These are phyloP conservation scores for Lentinus tigrinus DNA, from an alignment of 768 basidiomycete genomes.

Conservation along the genomic window DNA sequence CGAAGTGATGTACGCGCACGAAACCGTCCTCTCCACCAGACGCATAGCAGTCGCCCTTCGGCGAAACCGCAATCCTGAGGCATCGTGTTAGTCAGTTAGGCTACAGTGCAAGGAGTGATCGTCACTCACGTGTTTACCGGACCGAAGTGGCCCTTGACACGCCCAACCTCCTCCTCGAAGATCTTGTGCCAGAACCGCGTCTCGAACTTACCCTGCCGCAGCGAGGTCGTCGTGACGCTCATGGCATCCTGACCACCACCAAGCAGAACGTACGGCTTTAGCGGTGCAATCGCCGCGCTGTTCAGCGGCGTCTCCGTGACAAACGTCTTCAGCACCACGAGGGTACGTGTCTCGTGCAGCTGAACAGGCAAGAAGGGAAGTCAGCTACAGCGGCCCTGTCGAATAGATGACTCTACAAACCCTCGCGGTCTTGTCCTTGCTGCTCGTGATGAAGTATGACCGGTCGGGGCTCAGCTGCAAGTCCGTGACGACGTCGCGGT, in stretches of 20 bases:
- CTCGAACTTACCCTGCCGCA: constrained; percentile 96
- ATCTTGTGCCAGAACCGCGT: constrained; percentile 97
- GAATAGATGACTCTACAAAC: constrained; percentile 35
- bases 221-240: constrained; percentile 92
- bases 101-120: background rate
- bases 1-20: constrained; percentile 88
- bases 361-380: constrained; percentile 31
- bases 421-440: constrained; percentile 95
- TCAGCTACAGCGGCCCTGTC: background rate
- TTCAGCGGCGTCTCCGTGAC: constrained; percentile 94
- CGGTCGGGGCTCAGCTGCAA: constrained; percentile 87
- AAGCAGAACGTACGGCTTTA: constrained; percentile 85
- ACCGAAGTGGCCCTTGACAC: constrained; percentile 97
- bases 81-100: constrained; percentile 9
- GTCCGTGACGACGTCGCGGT: constrained; percentile 86
- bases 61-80: constrained; percentile 86
- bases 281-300: constrained; percentile 83
- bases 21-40: constrained; percentile 98
- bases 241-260: constrained; percentile 99
- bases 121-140: constrained; percentile 88
- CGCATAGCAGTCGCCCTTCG: constrained; percentile 83
- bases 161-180: constrained; percentile 94
- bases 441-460: constrained; percentile 93
- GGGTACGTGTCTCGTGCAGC: constrained; percentile 87
- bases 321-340: constrained; percentile 91